These are phyloP conservation scores for Penicillium maclennaniae DNA, from an alignment of 495 filamentous ascomycete genomes.

Conservation along the genomic window DNA sequence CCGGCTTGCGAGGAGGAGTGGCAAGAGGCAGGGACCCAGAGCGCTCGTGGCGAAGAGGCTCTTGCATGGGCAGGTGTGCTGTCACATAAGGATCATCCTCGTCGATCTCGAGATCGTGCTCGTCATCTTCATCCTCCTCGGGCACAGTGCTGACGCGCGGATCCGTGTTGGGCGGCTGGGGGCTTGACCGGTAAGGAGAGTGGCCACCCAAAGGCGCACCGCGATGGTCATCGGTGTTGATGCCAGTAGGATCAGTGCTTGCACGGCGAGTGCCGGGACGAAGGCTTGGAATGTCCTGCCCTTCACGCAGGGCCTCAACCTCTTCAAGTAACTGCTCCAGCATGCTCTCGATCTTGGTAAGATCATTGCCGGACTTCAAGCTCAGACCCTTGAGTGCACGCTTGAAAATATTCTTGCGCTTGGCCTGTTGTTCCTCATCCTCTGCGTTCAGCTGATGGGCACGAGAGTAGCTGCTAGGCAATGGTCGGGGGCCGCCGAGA, in stretches of 20 bases:
- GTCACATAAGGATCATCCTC: constrained; percentile 50
- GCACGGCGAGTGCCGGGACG: constrained; percentile 26
- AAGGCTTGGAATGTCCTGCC: constrained; percentile 33
- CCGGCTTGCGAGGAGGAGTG: constrained; percentile 65
- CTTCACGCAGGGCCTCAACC: constrained; percentile 80
- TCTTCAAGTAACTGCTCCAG: constrained; percentile 85
- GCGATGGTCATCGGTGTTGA: constrained; percentile 79
- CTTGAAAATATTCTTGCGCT: constrained; percentile 85
- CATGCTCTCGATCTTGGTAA: constrained; percentile 93
- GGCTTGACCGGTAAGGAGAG: constrained; percentile 70
- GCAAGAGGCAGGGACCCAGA: constrained; percentile 63
- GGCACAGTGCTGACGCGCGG: constrained; percentile 85
- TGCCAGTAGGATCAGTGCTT: constrained; percentile 54
- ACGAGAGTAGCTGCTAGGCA: constrained; percentile 51
- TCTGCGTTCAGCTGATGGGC: constrained; percentile 52
- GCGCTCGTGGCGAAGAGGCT: constrained; percentile 40
- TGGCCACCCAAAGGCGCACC: constrained; percentile 71
- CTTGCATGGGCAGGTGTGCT: constrained; percentile 35
- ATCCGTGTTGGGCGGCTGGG: constrained; percentile 54
- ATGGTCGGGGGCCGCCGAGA: constrained; percentile 83
- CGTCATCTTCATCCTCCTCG: constrained; percentile 73
- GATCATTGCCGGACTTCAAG: constrained; percentile 79
- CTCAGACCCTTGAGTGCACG: constrained; percentile 87
- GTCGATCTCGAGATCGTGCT: constrained; percentile 57
- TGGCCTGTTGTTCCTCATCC: constrained; percentile 66